Conservation (phyloP, 306 rosid genomes). For the Astragalus membranaceus region DNA sequence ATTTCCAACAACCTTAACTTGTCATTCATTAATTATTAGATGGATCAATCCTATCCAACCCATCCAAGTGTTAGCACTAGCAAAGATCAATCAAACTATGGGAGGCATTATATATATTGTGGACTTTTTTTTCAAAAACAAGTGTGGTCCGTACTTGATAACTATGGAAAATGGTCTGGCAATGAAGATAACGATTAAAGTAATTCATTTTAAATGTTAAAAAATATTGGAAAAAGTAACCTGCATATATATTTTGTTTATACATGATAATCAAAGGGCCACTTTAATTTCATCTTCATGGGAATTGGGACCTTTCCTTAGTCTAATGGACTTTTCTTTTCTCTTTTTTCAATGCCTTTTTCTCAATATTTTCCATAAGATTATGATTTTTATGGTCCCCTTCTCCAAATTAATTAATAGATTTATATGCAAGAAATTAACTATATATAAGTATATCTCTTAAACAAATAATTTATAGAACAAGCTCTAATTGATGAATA, state of each 20-base stretch:
- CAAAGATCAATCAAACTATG: constrained; percentile 4
- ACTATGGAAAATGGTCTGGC: constrained; percentile 33
- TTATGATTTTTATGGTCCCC: constrained; percentile 32
- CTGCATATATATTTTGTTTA: neutral
- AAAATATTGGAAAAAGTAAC: constrained; percentile 1
- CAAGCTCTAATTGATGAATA: neutral
- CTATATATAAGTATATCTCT: neutral
- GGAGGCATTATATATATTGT: neutral
- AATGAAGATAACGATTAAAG: constrained; percentile 28
- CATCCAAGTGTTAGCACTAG: constrained; percentile 19
- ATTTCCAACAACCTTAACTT: neutral
- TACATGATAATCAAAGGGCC: constrained; percentile 35
- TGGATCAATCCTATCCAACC: neutral
- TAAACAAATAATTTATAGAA: neutral
- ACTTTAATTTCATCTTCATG: constrained; percentile 42
- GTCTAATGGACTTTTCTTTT: constrained; percentile 28
- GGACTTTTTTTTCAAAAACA: constrained; percentile 2
- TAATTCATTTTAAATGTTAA: constrained; percentile 9
- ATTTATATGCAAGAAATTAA: neutral
- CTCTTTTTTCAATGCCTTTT: constrained; percentile 30
- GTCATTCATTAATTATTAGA: constrained; percentile 27
- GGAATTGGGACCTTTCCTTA: constrained; percentile 41
- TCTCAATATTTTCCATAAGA: constrained; percentile 13
- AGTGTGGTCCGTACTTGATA: constrained; percentile 73
- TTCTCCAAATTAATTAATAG: constrained; percentile 7